Evolutionary conservation across 2,329 filamentous ascomycete species (phyloP), one percentile per base, ranked within the genome.

Genomic region (Pezicula carpinea): DNA sequence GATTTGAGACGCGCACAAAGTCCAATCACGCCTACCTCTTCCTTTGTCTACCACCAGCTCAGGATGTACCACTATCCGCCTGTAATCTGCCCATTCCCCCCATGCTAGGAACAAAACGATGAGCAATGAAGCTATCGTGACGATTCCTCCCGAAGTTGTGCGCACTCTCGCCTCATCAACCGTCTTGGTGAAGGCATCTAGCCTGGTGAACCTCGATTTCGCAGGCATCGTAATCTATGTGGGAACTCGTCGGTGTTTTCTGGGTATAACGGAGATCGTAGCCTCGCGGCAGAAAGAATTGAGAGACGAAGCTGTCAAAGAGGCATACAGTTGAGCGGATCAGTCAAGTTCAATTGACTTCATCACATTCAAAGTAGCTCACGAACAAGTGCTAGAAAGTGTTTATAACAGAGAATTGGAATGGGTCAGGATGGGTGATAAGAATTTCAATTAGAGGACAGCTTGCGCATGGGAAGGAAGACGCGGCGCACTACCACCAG

Each of bases 101-200:
- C 88, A 91, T 21, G 90, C 79, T 57, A 99, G 78, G 69, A 86
- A 96, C 38, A 97, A 64, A 46, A 99, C 89, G 44, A 96, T 79
- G 43, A 99, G 67, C 60, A 99, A 74, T 51, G 91, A 96, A 56
- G 85, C 79, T 60, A 99, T 90, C 47, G 93, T 99, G 61, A 99
- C 89, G 59, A 99, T 82, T 57, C 93, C 93, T 56, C 93, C 93
- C 3, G 90, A 96, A 6, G 91, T 96, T 26, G 93, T 99, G 61
- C 95, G 87, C 65, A 99, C 83, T 60, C 93, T 83, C 57, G 95
- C 93, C 82, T 99, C 93, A 68, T 99, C 93, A 59, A 99, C 93
- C 11, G 93, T 99, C 73, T 99, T 99, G 43, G 92, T 96, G 68
- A 99, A 99, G 77, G 93, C 93, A 70, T 99, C 93, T 55, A 99